Percentiles rank a stretch among this genome's conserved stretches.
Conservation (phyloP, 2,329 filamentous ascomycete species). For the Hymenoscyphus salicellus region DNA sequence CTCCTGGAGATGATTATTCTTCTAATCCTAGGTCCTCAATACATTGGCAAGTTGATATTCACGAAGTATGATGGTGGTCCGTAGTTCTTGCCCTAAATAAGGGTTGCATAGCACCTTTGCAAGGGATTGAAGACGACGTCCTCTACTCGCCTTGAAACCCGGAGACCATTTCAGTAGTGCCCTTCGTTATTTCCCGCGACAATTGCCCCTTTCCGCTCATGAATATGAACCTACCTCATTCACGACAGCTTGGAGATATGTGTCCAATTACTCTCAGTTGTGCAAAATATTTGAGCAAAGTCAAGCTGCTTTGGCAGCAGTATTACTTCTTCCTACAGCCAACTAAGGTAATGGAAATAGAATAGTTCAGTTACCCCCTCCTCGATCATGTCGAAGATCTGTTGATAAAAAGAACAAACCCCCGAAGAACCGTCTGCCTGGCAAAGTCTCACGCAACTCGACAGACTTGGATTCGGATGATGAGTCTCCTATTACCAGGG, state of each 20-base stretch:
- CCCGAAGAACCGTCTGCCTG: not conserved
- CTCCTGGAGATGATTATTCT: conserved; percentile 3
- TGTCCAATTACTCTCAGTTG: conserved; percentile 31
- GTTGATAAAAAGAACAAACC: not conserved
- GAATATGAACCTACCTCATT: conserved; percentile 21
- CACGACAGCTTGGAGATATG: conserved; percentile 27
- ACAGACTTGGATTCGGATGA: conserved; percentile 26
- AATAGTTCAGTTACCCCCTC: not conserved
- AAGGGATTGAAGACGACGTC: conserved; percentile 20
- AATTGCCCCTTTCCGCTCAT: conserved; percentile 13
- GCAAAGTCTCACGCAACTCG: conserved; percentile 5
- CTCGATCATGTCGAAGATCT: too few relatives aligned
- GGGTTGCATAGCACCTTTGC: conserved; percentile 29
- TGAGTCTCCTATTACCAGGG: conserved; percentile 23
- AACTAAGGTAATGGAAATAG: conserved; percentile 23
- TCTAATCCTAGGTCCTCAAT: conserved; percentile 7
- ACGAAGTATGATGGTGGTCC: conserved; percentile 34
- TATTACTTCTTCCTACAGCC: conserved; percentile 30
- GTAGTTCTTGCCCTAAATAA: conserved; percentile 27
- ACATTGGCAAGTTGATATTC: conserved; percentile 30
- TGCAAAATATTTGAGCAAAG: conserved; percentile 30
- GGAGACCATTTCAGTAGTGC: conserved; percentile 18
- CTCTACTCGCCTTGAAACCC: conserved; percentile 27
- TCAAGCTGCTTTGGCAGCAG: conserved; percentile 32
- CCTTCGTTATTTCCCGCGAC: conserved; percentile 19